A percentile compares a stretch with the other conserved stretches of the same genome.
Evolutionary conservation across 1,139 yeast genomes (phyloP).

Genomic region (Geotrichum citri-aurantii): DNA sequence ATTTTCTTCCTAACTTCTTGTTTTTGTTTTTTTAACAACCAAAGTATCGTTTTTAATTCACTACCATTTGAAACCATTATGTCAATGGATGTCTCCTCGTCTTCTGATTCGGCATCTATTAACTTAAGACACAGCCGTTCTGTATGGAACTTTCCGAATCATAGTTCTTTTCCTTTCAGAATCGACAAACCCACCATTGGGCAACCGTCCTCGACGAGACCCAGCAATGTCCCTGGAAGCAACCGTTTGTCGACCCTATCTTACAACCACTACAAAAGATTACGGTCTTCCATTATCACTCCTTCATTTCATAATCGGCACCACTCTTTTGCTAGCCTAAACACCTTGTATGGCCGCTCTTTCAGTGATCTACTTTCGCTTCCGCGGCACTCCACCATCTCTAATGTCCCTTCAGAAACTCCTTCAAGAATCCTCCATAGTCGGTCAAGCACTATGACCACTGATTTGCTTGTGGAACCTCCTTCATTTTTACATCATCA

Average conservation of each 20-base stretch:
- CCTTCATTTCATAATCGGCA: constrained; percentile 1
- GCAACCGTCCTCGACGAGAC: neutral
- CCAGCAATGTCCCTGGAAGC: neutral
- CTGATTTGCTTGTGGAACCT: neutral
- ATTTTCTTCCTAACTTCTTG: neutral
- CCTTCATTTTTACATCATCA: neutral
- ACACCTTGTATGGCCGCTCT: neutral
- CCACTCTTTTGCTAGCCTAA: constrained; percentile 1
- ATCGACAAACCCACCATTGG: neutral
- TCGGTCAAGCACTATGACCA: constrained; percentile 10
- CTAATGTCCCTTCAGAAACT: constrained; percentile 4
- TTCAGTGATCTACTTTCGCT: constrained; percentile 6
- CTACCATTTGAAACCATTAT: neutral
- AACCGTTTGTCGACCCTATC: neutral
- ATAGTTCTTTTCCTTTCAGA: neutral
- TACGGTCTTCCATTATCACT: neutral
- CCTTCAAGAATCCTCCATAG: constrained; percentile 5
- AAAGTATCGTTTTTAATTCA: neutral
- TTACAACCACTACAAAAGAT: constrained; percentile 5
- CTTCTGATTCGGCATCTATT: constrained; percentile 1
- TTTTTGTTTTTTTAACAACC: neutral
- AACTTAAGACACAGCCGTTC: constrained; percentile 8
- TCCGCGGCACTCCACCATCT: constrained; percentile 2
- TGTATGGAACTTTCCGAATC: constrained; percentile 13
- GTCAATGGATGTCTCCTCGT: constrained; percentile 10